Conservation (phyloP, 2,329 filamentous ascomycete genomes). For the Nemania sp. region DNA sequence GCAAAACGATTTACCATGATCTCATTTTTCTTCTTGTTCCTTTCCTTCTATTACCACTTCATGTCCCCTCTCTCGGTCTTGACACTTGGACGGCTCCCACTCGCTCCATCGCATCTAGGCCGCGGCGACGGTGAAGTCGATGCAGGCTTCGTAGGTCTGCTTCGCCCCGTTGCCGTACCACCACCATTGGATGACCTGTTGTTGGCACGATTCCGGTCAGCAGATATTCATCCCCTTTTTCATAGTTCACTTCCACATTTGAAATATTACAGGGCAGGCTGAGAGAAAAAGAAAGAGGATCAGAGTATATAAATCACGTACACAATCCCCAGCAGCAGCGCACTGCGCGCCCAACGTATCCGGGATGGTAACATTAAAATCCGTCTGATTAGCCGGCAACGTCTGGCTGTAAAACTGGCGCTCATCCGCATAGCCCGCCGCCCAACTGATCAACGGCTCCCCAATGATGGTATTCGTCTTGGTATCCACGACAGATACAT, state of each 20-base stretch:
- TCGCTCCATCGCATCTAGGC: slow-evolving; percentile 8
- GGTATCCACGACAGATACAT: slow-evolving; percentile 53
- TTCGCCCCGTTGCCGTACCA: slow-evolving; percentile 38
- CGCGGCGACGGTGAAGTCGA: slow-evolving; percentile 35
- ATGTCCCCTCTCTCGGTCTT: too few species aligned
- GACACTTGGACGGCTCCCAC: background rate
- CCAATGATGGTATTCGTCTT: slow-evolving; percentile 45
- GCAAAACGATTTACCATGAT: slow-evolving; percentile 2
- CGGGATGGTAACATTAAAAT: slow-evolving; percentile 38
- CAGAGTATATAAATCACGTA: slow-evolving; percentile 25
- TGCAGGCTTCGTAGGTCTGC: slow-evolving; percentile 38
- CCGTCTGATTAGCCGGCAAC: slow-evolving; percentile 36
- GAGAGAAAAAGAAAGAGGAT: background rate
- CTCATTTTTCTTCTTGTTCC: too few species aligned
- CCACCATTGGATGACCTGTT: slow-evolving; percentile 39
- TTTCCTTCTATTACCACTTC: too few species aligned
- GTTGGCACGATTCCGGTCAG: background rate
- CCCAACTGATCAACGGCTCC: slow-evolving; percentile 36
- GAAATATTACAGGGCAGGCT: background rate
- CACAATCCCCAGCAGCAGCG: slow-evolving; percentile 35
- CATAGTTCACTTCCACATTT: too few species aligned
- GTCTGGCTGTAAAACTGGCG: slow-evolving; percentile 33
- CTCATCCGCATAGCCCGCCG: slow-evolving; percentile 37
- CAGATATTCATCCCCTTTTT: background rate
- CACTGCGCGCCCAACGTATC: slow-evolving; percentile 32